phyloP scores from a whole-genome alignment of 2,329 filamentous ascomycete genomes.

The Fusarium praegraminearum region DNA sequence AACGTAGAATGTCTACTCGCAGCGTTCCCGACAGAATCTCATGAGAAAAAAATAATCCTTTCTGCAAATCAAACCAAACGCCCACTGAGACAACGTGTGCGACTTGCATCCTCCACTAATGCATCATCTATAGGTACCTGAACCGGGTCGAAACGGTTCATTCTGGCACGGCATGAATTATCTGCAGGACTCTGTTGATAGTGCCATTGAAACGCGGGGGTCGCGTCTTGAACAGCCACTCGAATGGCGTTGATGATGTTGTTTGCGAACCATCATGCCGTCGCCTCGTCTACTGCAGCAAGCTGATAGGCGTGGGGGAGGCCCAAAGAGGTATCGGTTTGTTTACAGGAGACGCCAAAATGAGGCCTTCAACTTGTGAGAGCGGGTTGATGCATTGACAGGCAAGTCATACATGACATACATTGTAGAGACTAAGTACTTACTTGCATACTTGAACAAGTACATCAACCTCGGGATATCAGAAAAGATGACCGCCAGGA shows the following conservation, averaged over 20 bases:
- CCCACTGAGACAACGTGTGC: background rate
- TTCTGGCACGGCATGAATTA: conserved; percentile 15
- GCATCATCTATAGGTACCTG: background rate
- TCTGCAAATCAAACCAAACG: background rate
- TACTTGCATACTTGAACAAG: conserved; percentile 2
- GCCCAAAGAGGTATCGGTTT: conserved; percentile 29
- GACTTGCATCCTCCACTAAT: background rate
- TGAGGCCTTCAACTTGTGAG: conserved; percentile 17
- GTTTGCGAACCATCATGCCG: conserved; percentile 39
- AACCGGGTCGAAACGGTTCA: conserved; percentile 13
- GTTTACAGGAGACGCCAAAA: conserved; percentile 31
- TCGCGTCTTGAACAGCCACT: conserved; percentile 33
- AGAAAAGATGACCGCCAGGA: too few relatives aligned
- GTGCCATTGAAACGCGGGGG: conserved; percentile 18
- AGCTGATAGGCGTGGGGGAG: conserved; percentile 20
- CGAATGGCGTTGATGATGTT: conserved; percentile 14
- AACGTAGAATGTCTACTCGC: background rate
- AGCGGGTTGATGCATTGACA: conserved; percentile 17
- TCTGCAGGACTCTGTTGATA: conserved; percentile 17
- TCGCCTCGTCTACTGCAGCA: conserved; percentile 21
- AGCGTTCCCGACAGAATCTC: background rate
- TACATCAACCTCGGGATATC: background rate
- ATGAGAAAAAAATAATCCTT: background rate
- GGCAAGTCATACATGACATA: conserved; percentile 40
- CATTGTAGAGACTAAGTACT: conserved; percentile 11